Base-by-base conservation (phyloP, 148 eudicot genomes). In the Diospyros kaki region DNA sequence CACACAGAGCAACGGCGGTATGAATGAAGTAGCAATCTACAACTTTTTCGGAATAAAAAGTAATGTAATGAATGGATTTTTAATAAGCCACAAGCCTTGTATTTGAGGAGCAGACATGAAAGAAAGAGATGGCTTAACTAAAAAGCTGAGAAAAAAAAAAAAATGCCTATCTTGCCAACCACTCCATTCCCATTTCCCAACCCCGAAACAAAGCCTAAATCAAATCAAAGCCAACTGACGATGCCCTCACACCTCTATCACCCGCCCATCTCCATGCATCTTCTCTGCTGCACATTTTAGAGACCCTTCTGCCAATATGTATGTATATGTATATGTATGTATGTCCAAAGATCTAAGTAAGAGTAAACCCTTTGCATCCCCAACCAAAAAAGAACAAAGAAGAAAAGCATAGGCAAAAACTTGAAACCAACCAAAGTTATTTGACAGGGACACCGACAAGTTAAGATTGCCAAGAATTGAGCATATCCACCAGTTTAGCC, bases 381-480 rank as follows among this genome's bases (percentile, higher is more conserved):
- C 83, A 72, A 62, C 66, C 28, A 28, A 28, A 11, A 72, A 80
- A 71, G 67, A 64, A 64, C 70, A 58, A 52, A 40, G 82, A 64
- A 9, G 15, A 75, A 52, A 74, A 74, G 60, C 38, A 66, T 52
- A 45, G 46, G 75, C 81, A 83, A 48, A 79, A 78, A 85, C 79
- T 83, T 70, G 81, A 78, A 78, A 28, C 28, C 28, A 28, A 28
- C 81, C 82, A 72, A 81, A 84, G 86, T 77, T 55, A 28, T 28
- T 28, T 71, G 75, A 48, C 14, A 65, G 51, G 58, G 52, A 4
- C 14, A 72, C 38, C 55, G 28, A 53, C 14, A 79, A 44, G 55
- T 46, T 55, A 55, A 38, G 56, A 39, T 58, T 68, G 67, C 45
- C 38, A 0, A 3, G 11, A 42, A 6, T 13, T 17, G 9, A 65